A percentile compares a stretch with the other conserved stretches of the same genome.
phyloP scores from a whole-genome alignment of 2,329 filamentous ascomycete genomes.

The Diplodia intermedia region DNA sequence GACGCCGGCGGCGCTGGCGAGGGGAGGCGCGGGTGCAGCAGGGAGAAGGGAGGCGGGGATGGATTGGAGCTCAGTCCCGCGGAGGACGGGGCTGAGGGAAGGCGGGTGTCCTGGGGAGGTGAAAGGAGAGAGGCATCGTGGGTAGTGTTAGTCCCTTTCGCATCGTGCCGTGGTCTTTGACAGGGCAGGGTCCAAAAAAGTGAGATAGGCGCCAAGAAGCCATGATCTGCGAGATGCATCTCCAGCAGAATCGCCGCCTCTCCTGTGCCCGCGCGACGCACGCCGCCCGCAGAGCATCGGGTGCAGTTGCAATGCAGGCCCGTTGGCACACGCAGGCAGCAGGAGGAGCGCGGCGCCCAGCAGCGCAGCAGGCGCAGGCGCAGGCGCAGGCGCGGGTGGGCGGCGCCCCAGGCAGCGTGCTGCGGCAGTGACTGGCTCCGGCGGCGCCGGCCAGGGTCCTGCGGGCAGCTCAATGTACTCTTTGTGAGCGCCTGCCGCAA shows the following conservation, averaged over 20 bases:
- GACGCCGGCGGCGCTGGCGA: conserved; percentile 33
- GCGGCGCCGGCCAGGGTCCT: background rate
- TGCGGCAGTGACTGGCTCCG: background rate
- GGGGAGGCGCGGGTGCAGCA: conserved; percentile 41
- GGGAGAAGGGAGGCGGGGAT: conserved; percentile 14
- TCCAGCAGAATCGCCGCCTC: conserved; percentile 29
- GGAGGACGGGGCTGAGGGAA: conserved; percentile 58
- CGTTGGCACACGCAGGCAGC: conserved; percentile 8
- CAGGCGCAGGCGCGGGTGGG: background rate
- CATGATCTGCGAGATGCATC: conserved; percentile 32
- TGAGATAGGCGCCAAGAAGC: conserved; percentile 32
- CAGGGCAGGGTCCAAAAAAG: conserved; percentile 33
- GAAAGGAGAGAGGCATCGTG: conserved; percentile 49
- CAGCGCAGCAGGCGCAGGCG: conserved; percentile 1
- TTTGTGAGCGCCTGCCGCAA: conserved; percentile 20
- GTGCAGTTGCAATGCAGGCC: background rate
- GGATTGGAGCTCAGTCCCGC: conserved; percentile 54
- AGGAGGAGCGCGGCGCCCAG: background rate
- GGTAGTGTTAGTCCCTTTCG: conserved; percentile 32
- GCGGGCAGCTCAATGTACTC: conserved; percentile 8
- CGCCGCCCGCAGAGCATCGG: background rate
- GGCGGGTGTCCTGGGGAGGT: conserved; percentile 52
- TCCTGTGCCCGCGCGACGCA: conserved; percentile 23
- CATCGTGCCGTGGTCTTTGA: conserved; percentile 33
- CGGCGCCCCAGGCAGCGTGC: background rate